A percentile compares a stretch with the other conserved stretches of the same genome.
Evolutionary conservation across 2,329 filamentous ascomycete species (phyloP).

Genomic region (Aspergillus sp.): DNA sequence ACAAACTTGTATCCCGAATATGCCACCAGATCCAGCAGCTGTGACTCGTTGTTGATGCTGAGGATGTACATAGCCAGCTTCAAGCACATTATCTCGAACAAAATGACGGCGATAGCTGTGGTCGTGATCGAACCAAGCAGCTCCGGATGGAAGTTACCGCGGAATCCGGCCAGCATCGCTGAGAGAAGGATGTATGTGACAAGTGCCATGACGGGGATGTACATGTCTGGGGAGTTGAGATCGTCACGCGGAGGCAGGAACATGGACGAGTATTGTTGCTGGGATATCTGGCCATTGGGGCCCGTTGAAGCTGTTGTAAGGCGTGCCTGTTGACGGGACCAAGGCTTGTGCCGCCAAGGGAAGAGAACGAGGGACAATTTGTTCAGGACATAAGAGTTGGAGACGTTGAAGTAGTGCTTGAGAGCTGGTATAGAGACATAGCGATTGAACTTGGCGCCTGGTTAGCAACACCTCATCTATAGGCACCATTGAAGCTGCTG

Average conservation of each 20-base stretch:
- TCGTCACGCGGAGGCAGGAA: constrained; percentile 94
- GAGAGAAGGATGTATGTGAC: constrained; percentile 97
- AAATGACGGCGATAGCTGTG: constrained; percentile 77
- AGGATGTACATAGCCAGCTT: constrained; percentile 93
- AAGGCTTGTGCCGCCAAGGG: constrained; percentile 96
- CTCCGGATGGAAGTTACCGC: constrained; percentile 91
- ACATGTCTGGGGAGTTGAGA: constrained; percentile 98
- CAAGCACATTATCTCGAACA: constrained; percentile 84
- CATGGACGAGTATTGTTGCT: constrained; percentile 53
- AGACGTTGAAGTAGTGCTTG: constrained; percentile 99
- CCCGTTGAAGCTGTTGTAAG: constrained; percentile 44
- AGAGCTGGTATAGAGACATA: constrained; percentile 91
- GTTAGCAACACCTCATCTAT: background rate
- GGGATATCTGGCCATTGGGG: constrained; percentile 64
- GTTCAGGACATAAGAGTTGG: constrained; percentile 92
- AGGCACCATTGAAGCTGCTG: constrained; percentile 12
- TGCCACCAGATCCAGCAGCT: constrained; percentile 88
- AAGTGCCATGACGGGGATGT: constrained; percentile 96
- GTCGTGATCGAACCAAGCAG: constrained; percentile 87
- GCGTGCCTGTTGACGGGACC: constrained; percentile 82
- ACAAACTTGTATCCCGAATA: constrained; percentile 99
- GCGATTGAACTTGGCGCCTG: constrained; percentile 63
- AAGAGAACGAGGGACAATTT: constrained; percentile 94
- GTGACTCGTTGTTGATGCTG: constrained; percentile 89
- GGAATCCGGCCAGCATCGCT: constrained; percentile 83